A percentile compares a stretch with the other conserved stretches of the same genome.
phyloP scores from a whole-genome alignment of 2,329 filamentous ascomycete genomes.

The Neocatenulostroma microsporum region DNA sequence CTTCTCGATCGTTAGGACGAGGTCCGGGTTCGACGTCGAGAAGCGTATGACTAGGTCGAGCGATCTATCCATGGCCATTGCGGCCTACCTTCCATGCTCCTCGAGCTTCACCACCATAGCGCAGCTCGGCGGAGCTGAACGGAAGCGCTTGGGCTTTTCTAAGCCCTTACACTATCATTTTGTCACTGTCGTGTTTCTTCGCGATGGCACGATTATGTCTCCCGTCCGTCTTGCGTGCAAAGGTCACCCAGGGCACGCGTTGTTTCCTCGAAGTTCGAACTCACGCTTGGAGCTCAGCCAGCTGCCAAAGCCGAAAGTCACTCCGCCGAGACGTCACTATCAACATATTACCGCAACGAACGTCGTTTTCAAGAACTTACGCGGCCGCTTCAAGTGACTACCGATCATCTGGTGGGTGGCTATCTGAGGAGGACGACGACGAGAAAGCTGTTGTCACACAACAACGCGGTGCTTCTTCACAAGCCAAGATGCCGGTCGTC shows the following conservation, averaged over 20 bases:
- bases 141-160: too few species aligned
- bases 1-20: conserved; percentile 64
- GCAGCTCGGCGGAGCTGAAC: too few species aligned
- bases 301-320: neutral
- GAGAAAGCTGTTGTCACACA: neutral
- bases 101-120: too few species aligned
- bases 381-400: neutral
- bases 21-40: conserved; percentile 73
- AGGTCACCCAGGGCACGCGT: too few species aligned
- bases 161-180: too few species aligned
- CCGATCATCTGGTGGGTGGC: conserved; percentile 5
- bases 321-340: conserved; percentile 4
- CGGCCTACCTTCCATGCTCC: too few species aligned
- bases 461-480: neutral
- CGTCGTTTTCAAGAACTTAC: neutral
- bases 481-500: conserved; percentile 50
- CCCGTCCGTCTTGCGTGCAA: too few species aligned
- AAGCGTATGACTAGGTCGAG: conserved; percentile 83
- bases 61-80: conserved; percentile 5
- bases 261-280: neutral
- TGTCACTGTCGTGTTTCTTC: too few species aligned
- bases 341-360: neutral
- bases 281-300: neutral
- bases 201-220: too few species aligned
- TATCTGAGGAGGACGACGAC: neutral